Percentiles rank a stretch among this genome's conserved stretches.
Conservation (phyloP, 1,139 yeast species). For the Suhomyces atakaporum region DNA sequence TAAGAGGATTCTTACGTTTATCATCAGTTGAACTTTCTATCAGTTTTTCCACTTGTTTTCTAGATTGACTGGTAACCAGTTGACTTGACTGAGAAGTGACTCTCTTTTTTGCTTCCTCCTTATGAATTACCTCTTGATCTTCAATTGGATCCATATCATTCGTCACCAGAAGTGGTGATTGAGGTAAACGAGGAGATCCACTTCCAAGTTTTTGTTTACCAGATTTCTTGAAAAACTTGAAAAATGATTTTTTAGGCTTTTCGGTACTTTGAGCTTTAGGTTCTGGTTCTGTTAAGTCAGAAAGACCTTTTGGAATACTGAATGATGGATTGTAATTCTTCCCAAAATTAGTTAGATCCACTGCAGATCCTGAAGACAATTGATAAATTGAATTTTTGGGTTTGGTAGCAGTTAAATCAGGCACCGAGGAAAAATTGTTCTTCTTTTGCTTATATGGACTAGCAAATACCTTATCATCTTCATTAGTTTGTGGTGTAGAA, state of each 20-base stretch:
- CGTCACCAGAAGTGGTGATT: constrained; percentile 18
- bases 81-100: background rate
- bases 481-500: constrained; percentile 4
- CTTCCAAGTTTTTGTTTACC: constrained; percentile 12
- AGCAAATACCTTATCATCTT: constrained; percentile 1
- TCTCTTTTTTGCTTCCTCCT: background rate
- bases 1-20: too few species aligned
- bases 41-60: background rate
- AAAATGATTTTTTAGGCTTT: constrained; percentile 24
- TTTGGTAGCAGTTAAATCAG: constrained; percentile 23
- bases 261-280: constrained; percentile 10
- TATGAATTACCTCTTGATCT: background rate
- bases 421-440: constrained; percentile 24
- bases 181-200: constrained; percentile 20
- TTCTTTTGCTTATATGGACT: constrained; percentile 6
- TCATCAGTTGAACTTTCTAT: too few species aligned
- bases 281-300: constrained; percentile 18
- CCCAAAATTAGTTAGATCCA: constrained; percentile 48
- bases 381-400: constrained; percentile 21
- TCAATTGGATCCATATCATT: background rate
- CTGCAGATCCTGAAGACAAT: constrained; percentile 41
- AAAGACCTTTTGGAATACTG: constrained; percentile 20
- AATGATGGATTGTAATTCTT: constrained; percentile 44
- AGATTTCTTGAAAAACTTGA: constrained; percentile 28
- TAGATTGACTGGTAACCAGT: background rate